A percentile compares a stretch with the other conserved stretches of the same genome.
phyloP scores from a whole-genome alignment of 495 filamentous ascomycete genomes.

The Trypethelium eluteriae region DNA sequence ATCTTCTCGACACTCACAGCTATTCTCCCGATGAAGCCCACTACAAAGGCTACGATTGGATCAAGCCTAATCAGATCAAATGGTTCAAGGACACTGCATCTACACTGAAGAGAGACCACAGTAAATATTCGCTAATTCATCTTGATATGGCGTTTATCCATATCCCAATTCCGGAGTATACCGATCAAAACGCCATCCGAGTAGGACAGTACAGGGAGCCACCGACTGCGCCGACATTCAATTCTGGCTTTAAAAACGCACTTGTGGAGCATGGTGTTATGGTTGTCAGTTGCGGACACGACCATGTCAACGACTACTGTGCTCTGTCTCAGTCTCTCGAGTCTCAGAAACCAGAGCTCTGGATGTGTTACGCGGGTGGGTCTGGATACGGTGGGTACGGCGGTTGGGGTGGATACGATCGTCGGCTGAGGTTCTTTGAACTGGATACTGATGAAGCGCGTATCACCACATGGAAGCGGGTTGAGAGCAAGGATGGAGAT shows the following conservation, averaged over 20 bases:
- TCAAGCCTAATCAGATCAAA: constrained; percentile 84
- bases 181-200: constrained; percentile 43
- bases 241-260: constrained; percentile 80
- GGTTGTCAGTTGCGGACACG: constrained; percentile 87
- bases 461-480: constrained; percentile 83
- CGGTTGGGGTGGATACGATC: constrained; percentile 75
- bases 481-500: constrained; percentile 61
- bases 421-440: constrained; percentile 80
- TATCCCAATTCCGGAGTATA: constrained; percentile 89
- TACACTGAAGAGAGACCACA: constrained; percentile 59
- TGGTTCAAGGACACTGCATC: constrained; percentile 81
- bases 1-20: constrained; percentile 85
- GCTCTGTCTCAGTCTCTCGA: constrained; percentile 45
- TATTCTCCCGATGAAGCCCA: constrained; percentile 85
- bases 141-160: constrained; percentile 97
- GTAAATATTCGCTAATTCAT: constrained; percentile 80
- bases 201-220: constrained; percentile 61
- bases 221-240: constrained; percentile 78
- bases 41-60: constrained; percentile 87
- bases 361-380: constrained; percentile 97
- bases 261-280: constrained; percentile 74
- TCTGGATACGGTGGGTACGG: constrained; percentile 90
- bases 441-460: constrained; percentile 82
- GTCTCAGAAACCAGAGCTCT: constrained; percentile 56
- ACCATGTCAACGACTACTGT: constrained; percentile 97